These are phyloP conservation scores for Sindora glabra DNA, from an alignment of 306 rosid species.

Conservation along the genomic window DNA sequence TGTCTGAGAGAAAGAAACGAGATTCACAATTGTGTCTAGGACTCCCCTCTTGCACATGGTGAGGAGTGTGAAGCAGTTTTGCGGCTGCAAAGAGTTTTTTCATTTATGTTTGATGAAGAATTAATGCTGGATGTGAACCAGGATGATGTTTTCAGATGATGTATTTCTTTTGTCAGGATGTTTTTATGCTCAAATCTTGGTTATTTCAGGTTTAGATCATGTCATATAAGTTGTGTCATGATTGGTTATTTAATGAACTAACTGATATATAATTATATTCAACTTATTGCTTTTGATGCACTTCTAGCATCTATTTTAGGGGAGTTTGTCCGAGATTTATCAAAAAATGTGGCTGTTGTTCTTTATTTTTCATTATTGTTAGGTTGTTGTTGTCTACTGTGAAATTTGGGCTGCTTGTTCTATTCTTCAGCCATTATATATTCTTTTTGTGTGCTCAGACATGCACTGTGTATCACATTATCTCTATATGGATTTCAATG, in stretches of 20 bases:
- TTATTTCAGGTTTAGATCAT: background rate
- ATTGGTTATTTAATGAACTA: background rate
- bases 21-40: too few relatives aligned
- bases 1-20: too few relatives aligned
- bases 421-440: background rate
- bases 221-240: background rate
- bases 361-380: background rate
- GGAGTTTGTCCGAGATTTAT: background rate
- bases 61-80: too few relatives aligned
- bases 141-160: background rate
- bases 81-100: too few relatives aligned
- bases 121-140: background rate
- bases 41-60: too few relatives aligned
- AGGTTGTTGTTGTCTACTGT: background rate
- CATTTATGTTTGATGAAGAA: too few relatives aligned
- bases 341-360: background rate
- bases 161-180: background rate
- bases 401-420: constrained; percentile 1
- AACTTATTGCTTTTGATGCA: too few relatives aligned
- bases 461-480: background rate
- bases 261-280: background rate
- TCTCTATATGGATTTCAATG: too few relatives aligned
- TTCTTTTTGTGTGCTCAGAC: constrained; percentile 2
- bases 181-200: background rate
- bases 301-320: background rate